These are phyloP conservation scores for Stachybotrys echinatus DNA, from an alignment of 2,329 filamentous ascomycete species.

Conservation along the genomic window DNA sequence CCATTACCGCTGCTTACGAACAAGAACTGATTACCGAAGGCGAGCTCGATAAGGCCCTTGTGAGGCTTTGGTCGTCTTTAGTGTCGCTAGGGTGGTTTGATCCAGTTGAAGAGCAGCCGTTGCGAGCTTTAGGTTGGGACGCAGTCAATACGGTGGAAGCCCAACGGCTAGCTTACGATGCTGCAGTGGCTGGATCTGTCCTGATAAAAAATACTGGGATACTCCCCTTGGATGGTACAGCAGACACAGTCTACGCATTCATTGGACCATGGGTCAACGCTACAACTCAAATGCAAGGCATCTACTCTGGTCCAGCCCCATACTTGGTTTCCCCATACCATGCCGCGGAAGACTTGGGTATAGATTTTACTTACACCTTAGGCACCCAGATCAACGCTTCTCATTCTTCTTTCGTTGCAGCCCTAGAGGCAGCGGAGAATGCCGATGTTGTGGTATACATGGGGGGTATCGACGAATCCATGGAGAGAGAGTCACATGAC, in stretches of 20 bases:
- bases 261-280: conserved; percentile 25
- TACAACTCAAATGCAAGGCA: conserved; percentile 15
- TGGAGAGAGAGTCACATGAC: conserved; percentile 48
- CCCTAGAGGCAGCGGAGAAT: conserved; percentile 29
- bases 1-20: neutral
- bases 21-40: neutral
- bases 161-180: conserved; percentile 37
- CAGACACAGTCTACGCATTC: conserved; percentile 10
- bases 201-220: neutral
- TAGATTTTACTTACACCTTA: conserved; percentile 1
- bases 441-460: conserved; percentile 47
- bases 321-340: conserved; percentile 49
- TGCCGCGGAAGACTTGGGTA: conserved; percentile 25
- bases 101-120: neutral
- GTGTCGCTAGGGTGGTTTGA: neutral
- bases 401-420: conserved; percentile 8
- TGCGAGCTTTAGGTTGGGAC: neutral
- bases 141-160: neutral
- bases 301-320: conserved; percentile 35
- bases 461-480: conserved; percentile 46
- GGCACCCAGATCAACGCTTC: conserved; percentile 1
- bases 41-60: neutral
- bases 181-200: conserved; percentile 32
- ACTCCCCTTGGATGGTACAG: conserved; percentile 1
- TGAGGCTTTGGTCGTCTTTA: neutral